Base-by-base conservation (phyloP, 2,329 filamentous ascomycete species). In the Cercospora berteroae region DNA sequence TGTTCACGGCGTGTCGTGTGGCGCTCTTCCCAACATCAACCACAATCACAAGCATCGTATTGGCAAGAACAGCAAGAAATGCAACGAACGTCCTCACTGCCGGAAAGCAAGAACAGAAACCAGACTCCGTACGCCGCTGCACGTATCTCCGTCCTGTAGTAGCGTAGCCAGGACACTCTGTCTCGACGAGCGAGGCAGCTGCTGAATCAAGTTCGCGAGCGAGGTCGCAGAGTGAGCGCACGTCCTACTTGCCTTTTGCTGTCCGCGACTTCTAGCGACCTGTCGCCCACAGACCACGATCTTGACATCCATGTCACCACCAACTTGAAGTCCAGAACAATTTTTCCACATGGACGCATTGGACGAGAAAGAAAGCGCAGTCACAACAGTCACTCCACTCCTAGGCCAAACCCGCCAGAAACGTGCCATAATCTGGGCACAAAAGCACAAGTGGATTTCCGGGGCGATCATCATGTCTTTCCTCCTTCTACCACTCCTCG, bases 401-500 rank as follows among this genome's bases (percentile, higher is more conserved):
- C 50, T 63, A 9, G 48, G 29, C 5, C 13, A 42, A 5, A 56
- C 27, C 9, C 60, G 33, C 23, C 39, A 16, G 8, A 20, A 63
- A 27, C 60, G 60, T 64, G 42, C 72, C 20, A 57, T 56, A 5
- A 50, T 57, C 27, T 76, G 71, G 60, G 74, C 69, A 64, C 67
- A 59, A 5, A 58, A 63, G 16, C 74, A 77, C 64, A 75, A 73
- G 65, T 55, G 65, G 50, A 66, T 75, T 12, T 67, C 71, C 44
- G 69, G 72, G 29, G 63, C 69, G 16, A 48, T 70, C 36, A 68
- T 64, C 44, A 68, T 73, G 60, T 69, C 74, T 66, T 52, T 76
- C 13, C 39, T 74, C 9, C 67, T 77, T 5, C 60, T 77, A 16
- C 74, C 75, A 10, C 69, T 77, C 3, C 70, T 77, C 13, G 75